A percentile compares a stretch with the other conserved stretches of the same genome.
Conservation (phyloP, 1,284 basidiomycete species). For the Ustilago bromivora region DNA sequence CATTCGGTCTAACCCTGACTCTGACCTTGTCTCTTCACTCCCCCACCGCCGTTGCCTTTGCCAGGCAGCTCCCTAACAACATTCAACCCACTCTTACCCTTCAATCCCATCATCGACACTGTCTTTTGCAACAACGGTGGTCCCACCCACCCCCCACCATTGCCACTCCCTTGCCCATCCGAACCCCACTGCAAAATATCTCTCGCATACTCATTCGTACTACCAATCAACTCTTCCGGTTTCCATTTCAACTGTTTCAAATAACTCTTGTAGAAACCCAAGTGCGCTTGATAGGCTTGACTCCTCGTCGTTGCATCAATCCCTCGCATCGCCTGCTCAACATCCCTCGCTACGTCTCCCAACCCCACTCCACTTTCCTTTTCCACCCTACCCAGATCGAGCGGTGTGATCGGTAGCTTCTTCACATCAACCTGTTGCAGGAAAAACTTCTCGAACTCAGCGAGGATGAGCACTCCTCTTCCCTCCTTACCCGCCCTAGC, state of each 20-base stretch:
- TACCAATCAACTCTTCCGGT: constrained; percentile 71
- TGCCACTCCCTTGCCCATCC: constrained; percentile 55
- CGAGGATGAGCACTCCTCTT: constrained; percentile 76
- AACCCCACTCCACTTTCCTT: constrained; percentile 17
- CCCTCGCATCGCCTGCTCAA: constrained; percentile 61
- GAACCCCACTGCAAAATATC: constrained; percentile 42
- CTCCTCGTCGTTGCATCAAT: constrained; percentile 53
- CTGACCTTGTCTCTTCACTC: constrained; percentile 30
- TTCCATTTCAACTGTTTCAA: constrained; percentile 72
- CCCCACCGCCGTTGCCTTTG: constrained; percentile 19
- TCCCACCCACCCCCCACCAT: constrained; percentile 14
- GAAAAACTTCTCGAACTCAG: constrained; percentile 75
- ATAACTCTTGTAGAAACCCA: constrained; percentile 76
- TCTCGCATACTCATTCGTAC: constrained; percentile 72
- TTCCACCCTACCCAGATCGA: constrained; percentile 28
- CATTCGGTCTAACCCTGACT: constrained; percentile 32
- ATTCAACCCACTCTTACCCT: constrained; percentile 73
- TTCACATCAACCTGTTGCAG: constrained; percentile 72
- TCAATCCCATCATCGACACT: constrained; percentile 76
- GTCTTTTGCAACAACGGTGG: constrained; percentile 73
- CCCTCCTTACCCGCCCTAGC: constrained; percentile 73
- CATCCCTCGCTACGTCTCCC: constrained; percentile 4
- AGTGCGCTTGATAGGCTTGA: constrained; percentile 73
- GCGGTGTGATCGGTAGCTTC: constrained; percentile 69
- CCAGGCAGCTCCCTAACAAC: constrained; percentile 58